These are phyloP conservation scores for Leccinum uliginosum DNA, from an alignment of 768 basidiomycete genomes.

Conservation along the genomic window DNA sequence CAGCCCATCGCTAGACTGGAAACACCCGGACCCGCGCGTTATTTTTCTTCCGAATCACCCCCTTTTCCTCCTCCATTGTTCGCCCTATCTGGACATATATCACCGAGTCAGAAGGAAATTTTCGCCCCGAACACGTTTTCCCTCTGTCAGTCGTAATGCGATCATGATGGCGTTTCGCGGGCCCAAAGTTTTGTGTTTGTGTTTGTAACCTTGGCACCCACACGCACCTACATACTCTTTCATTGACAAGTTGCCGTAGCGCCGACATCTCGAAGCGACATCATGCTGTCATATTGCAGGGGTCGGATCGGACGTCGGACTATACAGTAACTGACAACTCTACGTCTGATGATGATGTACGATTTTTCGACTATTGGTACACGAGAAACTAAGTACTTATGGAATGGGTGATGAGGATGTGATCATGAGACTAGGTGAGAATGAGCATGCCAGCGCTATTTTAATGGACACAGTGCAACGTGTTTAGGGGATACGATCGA, in stretches of 20 bases:
- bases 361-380: background rate
- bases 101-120: background rate
- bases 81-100: conserved; percentile 4
- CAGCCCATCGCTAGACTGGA: background rate
- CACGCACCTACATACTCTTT: background rate
- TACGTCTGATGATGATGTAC: background rate
- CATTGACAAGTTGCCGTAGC: background rate
- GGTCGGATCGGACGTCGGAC: background rate
- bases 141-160: background rate
- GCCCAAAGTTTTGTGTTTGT: background rate
- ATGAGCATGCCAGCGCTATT: conserved; percentile 6
- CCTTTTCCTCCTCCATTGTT: conserved; percentile 7
- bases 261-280: background rate
- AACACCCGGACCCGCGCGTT: background rate
- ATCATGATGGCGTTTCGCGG: background rate
- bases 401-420: background rate
- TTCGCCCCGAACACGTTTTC: background rate
- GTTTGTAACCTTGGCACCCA: background rate
- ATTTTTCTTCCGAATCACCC: background rate
- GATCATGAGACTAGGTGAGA: background rate
- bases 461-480: conserved; percentile 8
- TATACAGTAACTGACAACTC: background rate
- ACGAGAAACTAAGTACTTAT: background rate
- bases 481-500: background rate
- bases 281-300: background rate